Conservation (phyloP, 345 rosid species). For the Murraya koenigii region DNA sequence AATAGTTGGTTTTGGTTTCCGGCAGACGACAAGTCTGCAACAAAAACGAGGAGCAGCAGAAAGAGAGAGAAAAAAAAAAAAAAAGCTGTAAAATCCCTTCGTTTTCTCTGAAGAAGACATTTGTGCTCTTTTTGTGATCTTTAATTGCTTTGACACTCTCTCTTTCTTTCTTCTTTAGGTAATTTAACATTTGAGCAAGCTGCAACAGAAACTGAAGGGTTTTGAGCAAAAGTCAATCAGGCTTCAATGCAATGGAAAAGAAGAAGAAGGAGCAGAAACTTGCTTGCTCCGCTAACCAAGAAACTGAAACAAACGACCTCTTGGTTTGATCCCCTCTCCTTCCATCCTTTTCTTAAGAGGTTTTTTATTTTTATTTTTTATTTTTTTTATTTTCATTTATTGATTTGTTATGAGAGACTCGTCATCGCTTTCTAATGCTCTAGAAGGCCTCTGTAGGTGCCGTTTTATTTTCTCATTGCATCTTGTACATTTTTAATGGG, state of each 20-base stretch:
- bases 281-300: constrained; percentile 8
- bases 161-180: neutral
- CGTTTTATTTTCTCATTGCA: neutral
- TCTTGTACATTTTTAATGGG: neutral
- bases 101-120: constrained; percentile 23
- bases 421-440: neutral
- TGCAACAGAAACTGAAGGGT: neutral
- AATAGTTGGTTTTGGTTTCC: constrained; percentile 2
- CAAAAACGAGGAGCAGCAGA: constrained; percentile 6
- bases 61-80: neutral
- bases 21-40: constrained; percentile 23
- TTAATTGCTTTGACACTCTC: constrained; percentile 6
- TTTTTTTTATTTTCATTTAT: too few relatives aligned
- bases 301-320: constrained; percentile 21
- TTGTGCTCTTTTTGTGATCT: constrained; percentile 12
- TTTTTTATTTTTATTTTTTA: too few relatives aligned
- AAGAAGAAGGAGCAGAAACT: constrained; percentile 25
- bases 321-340: constrained; percentile 20
- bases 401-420: too few relatives aligned
- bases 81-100: constrained; percentile 14
- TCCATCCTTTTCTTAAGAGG: neutral
- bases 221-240: neutral
- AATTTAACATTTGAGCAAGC: neutral
- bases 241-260: constrained; percentile 29
- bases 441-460: too few relatives aligned